A percentile compares a stretch with the other conserved stretches of the same genome.
Conservation (phyloP, 139 green algal genomes). For the Tetraselmis striata region DNA sequence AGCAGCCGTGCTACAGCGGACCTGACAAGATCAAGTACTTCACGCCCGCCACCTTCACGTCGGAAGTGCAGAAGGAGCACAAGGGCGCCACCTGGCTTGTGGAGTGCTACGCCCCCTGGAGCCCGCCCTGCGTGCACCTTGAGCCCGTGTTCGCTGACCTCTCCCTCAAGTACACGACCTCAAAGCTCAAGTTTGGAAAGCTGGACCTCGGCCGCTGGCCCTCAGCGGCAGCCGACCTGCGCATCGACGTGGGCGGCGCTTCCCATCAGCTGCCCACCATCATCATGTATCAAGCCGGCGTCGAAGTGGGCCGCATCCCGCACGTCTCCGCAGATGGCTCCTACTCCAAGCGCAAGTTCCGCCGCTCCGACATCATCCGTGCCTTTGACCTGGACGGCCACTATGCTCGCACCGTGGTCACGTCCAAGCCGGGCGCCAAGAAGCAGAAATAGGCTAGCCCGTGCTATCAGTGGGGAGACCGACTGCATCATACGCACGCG, state of each 20-base stretch:
- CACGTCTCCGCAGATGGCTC: constrained; percentile 36
- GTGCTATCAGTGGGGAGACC: too few relatives aligned
- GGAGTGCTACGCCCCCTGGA: constrained; percentile 40
- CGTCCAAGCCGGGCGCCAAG: neutral
- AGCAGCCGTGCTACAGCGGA: constrained; percentile 33
- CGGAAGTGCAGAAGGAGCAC: constrained; percentile 13
- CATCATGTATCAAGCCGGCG: constrained; percentile 45
- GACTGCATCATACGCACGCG: too few relatives aligned
- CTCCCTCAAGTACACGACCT: constrained; percentile 29
- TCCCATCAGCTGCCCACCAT: constrained; percentile 48
- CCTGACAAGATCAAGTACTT: constrained; percentile 21
- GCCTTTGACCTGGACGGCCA: constrained; percentile 39
- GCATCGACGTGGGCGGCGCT: constrained; percentile 12
- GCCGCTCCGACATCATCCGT: constrained; percentile 32
- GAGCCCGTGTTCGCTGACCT: constrained; percentile 43
- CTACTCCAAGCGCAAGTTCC: constrained; percentile 23
- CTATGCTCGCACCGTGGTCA: constrained; percentile 4
- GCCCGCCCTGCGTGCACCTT: constrained; percentile 34
- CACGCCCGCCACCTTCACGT: constrained; percentile 30
- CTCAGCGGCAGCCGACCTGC: constrained; percentile 15
- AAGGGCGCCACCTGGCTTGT: constrained; percentile 29
- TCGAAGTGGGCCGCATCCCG: constrained; percentile 42
- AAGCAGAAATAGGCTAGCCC: constrained; percentile 1
- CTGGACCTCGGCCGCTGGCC: constrained; percentile 43
- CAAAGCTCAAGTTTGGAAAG: constrained; percentile 33